A percentile compares a stretch with the other conserved stretches of the same genome.
These are phyloP conservation scores for Colletotrichum trifolii DNA, from an alignment of 2,329 filamentous ascomycete genomes.

Conservation along the genomic window DNA sequence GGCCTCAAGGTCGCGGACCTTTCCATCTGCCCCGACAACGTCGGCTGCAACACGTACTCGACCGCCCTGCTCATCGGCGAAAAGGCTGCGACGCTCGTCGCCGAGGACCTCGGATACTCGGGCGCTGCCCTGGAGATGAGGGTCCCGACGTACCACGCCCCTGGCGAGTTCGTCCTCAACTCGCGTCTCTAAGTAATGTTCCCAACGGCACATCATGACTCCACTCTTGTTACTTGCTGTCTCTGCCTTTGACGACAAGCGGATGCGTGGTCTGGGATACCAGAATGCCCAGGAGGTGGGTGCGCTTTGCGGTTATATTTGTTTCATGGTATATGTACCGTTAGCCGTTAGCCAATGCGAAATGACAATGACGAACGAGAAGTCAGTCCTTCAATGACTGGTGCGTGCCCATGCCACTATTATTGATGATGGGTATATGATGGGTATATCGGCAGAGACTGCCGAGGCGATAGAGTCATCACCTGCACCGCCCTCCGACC, in stretches of 20 bases:
- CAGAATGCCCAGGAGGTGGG: constrained; percentile 11
- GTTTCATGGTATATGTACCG: not conserved
- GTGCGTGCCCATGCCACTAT: no score
- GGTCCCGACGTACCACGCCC: constrained; percentile 72
- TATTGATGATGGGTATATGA: no score
- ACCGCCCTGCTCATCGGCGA: constrained; percentile 81
- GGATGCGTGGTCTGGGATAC: constrained; percentile 13
- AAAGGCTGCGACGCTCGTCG: constrained; percentile 76
- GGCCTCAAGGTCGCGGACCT: constrained; percentile 82
- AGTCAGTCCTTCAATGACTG: not conserved
- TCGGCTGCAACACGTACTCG: constrained; percentile 76
- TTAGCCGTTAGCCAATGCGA: not conserved
- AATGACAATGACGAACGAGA: not conserved
- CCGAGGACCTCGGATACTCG: constrained; percentile 79
- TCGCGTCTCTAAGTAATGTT: constrained; percentile 51
- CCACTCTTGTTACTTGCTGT: not conserved
- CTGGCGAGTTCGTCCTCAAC: constrained; percentile 55
- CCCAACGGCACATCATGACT: not conserved
- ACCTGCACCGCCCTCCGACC: no score
- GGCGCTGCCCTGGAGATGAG: constrained; percentile 82
- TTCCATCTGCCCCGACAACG: constrained; percentile 82
- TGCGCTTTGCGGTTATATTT: no score
- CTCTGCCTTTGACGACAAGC: not conserved
- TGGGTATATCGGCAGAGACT: no score
- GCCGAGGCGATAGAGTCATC: no score